These are phyloP conservation scores for Hansenula sp. DNA, from an alignment of 1,139 yeast species.

Conservation along the genomic window DNA sequence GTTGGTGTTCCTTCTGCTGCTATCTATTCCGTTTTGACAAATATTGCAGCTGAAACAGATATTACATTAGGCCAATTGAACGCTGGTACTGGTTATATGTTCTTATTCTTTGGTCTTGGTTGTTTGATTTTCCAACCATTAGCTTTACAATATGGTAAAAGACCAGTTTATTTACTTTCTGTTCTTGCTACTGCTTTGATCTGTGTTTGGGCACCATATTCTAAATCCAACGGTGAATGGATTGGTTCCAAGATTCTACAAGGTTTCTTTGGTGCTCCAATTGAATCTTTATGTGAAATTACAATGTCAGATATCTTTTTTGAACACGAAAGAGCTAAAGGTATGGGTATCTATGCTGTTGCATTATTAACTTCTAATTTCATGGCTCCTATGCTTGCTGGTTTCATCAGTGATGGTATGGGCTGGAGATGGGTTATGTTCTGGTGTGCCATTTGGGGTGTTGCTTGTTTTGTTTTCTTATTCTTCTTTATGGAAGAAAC, in stretches of 20 bases:
- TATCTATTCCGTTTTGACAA: conserved; percentile 39
- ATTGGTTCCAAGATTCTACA: conserved; percentile 35
- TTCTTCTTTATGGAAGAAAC: conserved; percentile 44
- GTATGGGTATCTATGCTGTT: conserved; percentile 40
- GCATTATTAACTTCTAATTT: conserved; percentile 35
- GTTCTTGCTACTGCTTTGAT: conserved; percentile 32
- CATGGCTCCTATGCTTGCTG: conserved; percentile 44
- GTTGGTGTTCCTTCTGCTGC: conserved; percentile 45
- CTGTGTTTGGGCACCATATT: conserved; percentile 41
- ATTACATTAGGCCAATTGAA: conserved; percentile 38
- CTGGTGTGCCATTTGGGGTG: conserved; percentile 43
- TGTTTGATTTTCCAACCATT: conserved; percentile 46
- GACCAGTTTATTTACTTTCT: conserved; percentile 39
- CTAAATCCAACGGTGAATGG: conserved; percentile 33
- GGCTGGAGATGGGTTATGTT: conserved; percentile 45
- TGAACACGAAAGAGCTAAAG: conserved; percentile 47
- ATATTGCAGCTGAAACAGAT: conserved; percentile 36
- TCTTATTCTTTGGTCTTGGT: conserved; percentile 42
- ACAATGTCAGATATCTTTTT: conserved; percentile 45
- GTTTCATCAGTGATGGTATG: conserved; percentile 40
- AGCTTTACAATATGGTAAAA: conserved; percentile 48
- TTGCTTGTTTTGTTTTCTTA: conserved; percentile 38
- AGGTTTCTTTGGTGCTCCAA: conserved; percentile 49
- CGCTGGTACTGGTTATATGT: conserved; percentile 49
- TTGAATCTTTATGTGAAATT: conserved; percentile 52